These are phyloP conservation scores for Huntiella savannae DNA, from an alignment of 2,329 filamentous ascomycete species.

Conservation along the genomic window DNA sequence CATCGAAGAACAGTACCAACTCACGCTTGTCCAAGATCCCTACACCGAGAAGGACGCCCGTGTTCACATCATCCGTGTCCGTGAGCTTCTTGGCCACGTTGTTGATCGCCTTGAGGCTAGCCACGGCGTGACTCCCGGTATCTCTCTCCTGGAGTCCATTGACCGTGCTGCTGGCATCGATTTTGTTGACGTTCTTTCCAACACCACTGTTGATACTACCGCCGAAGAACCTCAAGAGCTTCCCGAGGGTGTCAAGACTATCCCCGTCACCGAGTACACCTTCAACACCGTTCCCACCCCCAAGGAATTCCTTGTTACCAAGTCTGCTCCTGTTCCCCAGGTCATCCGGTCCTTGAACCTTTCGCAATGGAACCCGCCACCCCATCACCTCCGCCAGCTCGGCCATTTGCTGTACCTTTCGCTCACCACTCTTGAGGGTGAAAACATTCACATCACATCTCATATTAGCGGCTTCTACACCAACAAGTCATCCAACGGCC, in stretches of 20 bases:
- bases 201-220: background rate
- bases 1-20: conserved; percentile 56
- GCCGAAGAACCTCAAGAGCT: background rate
- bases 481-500: conserved; percentile 87
- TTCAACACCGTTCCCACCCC: conserved; percentile 51
- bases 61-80: conserved; percentile 76
- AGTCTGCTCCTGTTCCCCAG: conserved; percentile 55
- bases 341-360: conserved; percentile 77
- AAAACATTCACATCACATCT: conserved; percentile 83
- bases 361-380: conserved; percentile 91
- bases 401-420: conserved; percentile 85
- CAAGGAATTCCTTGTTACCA: conserved; percentile 49
- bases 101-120: conserved; percentile 74
- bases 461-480: conserved; percentile 93
- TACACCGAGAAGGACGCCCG: conserved; percentile 98
- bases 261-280: conserved; percentile 48
- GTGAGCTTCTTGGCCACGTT: conserved; percentile 83
- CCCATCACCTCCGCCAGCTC: conserved; percentile 73
- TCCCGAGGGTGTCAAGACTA: background rate
- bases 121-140: conserved; percentile 67
- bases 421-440: conserved; percentile 79
- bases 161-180: conserved; percentile 22
- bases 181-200: conserved; percentile 12
- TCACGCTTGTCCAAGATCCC: conserved; percentile 74
- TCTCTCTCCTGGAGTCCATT: conserved; percentile 73